Base-by-base conservation (phyloP, 2,329 filamentous ascomycete genomes). In the Diplodia intermedia region DNA sequence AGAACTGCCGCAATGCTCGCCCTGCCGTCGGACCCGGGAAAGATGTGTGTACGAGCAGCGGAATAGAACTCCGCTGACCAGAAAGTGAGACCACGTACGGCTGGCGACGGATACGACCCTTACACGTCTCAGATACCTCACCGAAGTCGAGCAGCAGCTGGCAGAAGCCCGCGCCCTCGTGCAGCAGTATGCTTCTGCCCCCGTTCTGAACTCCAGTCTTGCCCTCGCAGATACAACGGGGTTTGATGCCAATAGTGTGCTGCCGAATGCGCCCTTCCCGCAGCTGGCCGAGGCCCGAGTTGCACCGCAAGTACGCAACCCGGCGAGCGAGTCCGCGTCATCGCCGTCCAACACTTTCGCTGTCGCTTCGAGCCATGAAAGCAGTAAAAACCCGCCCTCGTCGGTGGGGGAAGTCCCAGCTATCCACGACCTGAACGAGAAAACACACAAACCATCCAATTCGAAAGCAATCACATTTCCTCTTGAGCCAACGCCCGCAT, bases 71-170 rank as follows among this genome's bases (percentile, higher is more conserved):
- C 63, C 63, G 1, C 15, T 66, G 63, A 66, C 63, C 15, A 40
- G 63, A 12, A 66, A 57, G 63, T 66, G 9, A 38, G 53, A 23
- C 1, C 1, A 3, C 11, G 12, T 23, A 1, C 29, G 15, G 14
- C 12, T 15, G 9, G 15, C 2, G 11, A 23, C 3, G 11, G 7
- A 9, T 2, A 4, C 4, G 29, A 11, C 15, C 2, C 31, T 47
- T 5, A 57, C 43, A 12, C 14, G 8, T 20, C 26, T n/a, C 63
- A 66, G 63, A 49, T 66, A 66, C 23, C 52, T 66, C 26, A 66
- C 63, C 8, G n/a, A 66, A 33, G 63, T 66, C 18, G 63, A 66
- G 63, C 40, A 36, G 15, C 63, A 66, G 38, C 63, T 66, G 23
- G 63, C 53, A 9, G 63, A 66, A 36, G 63, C 63, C 6, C 23